Evolutionary conservation across 75 land plant species (phyloP).

Genomic region (Sequoia sempervirens): DNA sequence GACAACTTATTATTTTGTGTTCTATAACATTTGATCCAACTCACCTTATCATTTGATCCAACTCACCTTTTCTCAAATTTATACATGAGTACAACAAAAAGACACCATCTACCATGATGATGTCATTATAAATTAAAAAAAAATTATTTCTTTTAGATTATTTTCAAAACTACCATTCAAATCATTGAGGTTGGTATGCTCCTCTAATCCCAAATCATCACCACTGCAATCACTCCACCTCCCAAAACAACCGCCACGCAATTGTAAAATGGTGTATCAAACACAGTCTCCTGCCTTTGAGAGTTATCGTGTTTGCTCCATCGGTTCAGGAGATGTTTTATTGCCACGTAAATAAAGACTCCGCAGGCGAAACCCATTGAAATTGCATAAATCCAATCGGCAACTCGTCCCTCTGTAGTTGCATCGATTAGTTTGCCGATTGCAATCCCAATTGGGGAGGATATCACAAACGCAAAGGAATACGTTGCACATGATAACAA

Average conservation of each 20-base stretch:
- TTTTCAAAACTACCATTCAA: too few relatives aligned
- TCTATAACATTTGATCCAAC: too few relatives aligned
- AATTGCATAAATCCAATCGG: slow-evolving; percentile 79
- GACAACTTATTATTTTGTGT: too few relatives aligned
- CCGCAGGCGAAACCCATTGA: slow-evolving; percentile 70
- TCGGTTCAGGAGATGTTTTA: neutral
- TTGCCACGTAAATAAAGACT: too few relatives aligned
- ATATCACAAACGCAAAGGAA: slow-evolving; percentile 3
- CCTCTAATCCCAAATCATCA: slow-evolving; percentile 77
- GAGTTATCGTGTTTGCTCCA: neutral
- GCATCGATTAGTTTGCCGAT: slow-evolving; percentile 81
- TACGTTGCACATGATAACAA: too few relatives aligned
- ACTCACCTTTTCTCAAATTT: too few relatives aligned
- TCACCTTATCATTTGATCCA: too few relatives aligned
- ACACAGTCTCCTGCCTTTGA: neutral
- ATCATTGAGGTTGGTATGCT: too few relatives aligned
- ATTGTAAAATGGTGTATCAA: slow-evolving; percentile 57
- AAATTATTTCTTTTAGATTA: slow-evolving; percentile 16
- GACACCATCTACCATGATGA: too few relatives aligned
- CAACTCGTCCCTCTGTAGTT: slow-evolving; percentile 57
- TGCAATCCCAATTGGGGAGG: slow-evolving; percentile 77
- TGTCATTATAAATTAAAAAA: too few relatives aligned
- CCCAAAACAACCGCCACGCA: slow-evolving; percentile 69
- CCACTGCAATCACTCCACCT: slow-evolving; percentile 70
- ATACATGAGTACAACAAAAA: too few relatives aligned